Evolutionary conservation across 169 alveolate genomes (phyloP).

Genomic region (Cardiosporidium cionae): DNA sequence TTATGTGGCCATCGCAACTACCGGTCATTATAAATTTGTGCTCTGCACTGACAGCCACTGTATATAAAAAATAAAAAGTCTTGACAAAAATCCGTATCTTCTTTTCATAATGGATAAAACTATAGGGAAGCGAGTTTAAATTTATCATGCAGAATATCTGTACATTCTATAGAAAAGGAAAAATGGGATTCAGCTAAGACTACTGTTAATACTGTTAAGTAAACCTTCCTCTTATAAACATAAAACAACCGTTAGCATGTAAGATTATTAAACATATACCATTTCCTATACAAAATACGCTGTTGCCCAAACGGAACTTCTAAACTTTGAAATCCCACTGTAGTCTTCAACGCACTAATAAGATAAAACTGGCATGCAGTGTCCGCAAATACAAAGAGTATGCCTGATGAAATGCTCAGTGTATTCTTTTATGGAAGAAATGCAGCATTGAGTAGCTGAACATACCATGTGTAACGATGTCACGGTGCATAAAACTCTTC

Average conservation of each 20-base stretch:
- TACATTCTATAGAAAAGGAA: neutral
- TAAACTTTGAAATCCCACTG: too few species aligned
- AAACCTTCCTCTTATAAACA: neutral
- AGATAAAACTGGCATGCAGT: too few species aligned
- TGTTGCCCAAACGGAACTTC: too few species aligned
- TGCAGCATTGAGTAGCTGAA: neutral
- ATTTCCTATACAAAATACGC: too few species aligned
- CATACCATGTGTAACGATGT: constrained; percentile 64
- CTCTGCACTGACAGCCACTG: constrained; percentile 66
- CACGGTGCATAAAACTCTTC: constrained; percentile 80
- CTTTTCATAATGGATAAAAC: neutral
- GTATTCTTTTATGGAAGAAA: too few species aligned
- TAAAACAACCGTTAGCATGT: neutral
- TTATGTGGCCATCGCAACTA: constrained; percentile 88
- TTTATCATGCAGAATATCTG: too few species aligned
- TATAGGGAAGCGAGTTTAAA: too few species aligned
- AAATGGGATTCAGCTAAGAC: neutral
- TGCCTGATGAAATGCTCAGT: too few species aligned
- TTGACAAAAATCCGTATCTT: neutral
- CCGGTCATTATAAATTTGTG: constrained; percentile 85
- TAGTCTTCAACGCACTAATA: too few species aligned
- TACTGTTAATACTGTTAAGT: neutral
- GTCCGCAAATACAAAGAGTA: too few species aligned
- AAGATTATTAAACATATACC: too few species aligned
- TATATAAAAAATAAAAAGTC: neutral